phyloP scores from a whole-genome alignment of 495 filamentous ascomycete genomes.

The Entonaema liquescens region DNA sequence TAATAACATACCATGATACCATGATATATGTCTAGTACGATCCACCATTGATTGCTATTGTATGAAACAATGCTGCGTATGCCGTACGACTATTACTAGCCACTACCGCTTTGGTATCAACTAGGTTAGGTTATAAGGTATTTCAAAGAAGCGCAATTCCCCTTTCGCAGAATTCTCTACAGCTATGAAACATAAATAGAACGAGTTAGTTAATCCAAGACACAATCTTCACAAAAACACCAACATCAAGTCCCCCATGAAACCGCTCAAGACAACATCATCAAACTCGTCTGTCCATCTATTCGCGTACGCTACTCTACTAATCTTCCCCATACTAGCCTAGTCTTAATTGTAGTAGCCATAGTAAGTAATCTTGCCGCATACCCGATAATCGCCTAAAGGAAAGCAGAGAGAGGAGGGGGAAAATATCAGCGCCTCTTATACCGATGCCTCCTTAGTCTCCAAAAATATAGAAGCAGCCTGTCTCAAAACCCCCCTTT shows the following conservation, averaged over 20 bases:
- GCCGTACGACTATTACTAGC: too few species aligned
- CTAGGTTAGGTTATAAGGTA: too few species aligned
- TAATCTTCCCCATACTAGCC: constrained; percentile 5
- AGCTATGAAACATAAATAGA: not conserved
- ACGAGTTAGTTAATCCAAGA: not conserved
- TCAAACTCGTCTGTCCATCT: constrained; percentile 13
- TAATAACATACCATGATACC: not conserved
- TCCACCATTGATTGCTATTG: not conserved
- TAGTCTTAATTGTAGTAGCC: constrained; percentile 2
- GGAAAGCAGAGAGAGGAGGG: not conserved
- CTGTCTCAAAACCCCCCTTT: constrained; percentile 7
- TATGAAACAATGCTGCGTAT: not conserved
- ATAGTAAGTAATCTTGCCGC: constrained; percentile 1
- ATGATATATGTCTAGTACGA: not conserved
- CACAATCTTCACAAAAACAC: not conserved
- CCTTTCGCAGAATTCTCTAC: too few species aligned
- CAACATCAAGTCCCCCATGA: too few species aligned
- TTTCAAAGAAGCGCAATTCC: too few species aligned
- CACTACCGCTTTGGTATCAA: too few species aligned
- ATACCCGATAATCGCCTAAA: not conserved
- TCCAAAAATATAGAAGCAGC: not conserved
- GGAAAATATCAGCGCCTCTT: constrained; percentile 6
- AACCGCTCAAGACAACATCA: too few species aligned
- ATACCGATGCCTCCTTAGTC: constrained; percentile 1
- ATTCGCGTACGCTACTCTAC: constrained; percentile 10